Conservation (phyloP, 495 filamentous ascomycete genomes). For the Umbilicaria muhlenbergii region DNA sequence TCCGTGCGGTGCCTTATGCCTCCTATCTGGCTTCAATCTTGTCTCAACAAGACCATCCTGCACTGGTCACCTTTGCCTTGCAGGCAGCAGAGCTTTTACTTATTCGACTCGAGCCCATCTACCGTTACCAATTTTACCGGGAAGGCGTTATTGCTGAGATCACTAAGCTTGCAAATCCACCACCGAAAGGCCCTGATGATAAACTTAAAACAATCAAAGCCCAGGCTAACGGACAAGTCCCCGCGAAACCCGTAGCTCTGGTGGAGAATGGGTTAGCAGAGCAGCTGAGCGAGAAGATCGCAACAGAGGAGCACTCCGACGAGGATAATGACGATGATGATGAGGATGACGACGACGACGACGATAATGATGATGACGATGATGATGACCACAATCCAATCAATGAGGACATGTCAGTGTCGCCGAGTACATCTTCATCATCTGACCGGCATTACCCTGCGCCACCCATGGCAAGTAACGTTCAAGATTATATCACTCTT, state of each 20-base stretch:
- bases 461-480: slow-evolving; percentile 38
- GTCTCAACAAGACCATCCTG: slow-evolving; percentile 85
- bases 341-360: slow-evolving; percentile 31
- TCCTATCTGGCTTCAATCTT: slow-evolving; percentile 93
- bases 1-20: slow-evolving; percentile 90
- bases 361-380: slow-evolving; percentile 44
- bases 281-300: slow-evolving; percentile 5
- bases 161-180: slow-evolving; percentile 48
- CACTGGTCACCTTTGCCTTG: slow-evolving; percentile 70
- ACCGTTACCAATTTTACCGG: slow-evolving; percentile 91
- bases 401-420: slow-evolving; percentile 49
- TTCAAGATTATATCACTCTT: slow-evolving; percentile 57
- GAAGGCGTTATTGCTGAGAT: slow-evolving; percentile 95
- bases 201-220: slow-evolving; percentile 10
- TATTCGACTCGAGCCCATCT: slow-evolving; percentile 67
- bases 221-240: neutral
- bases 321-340: slow-evolving; percentile 28
- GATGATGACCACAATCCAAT: slow-evolving; percentile 43
- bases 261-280: too few species aligned
- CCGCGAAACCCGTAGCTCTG: too few species aligned
- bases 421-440: slow-evolving; percentile 44
- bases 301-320: slow-evolving; percentile 2
- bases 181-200: slow-evolving; percentile 22
- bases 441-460: slow-evolving; percentile 26
- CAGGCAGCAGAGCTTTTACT: slow-evolving; percentile 80